A percentile compares a stretch with the other conserved stretches of the same genome.
These are phyloP conservation scores for Thelonectria blattea DNA, from an alignment of 2,329 filamentous ascomycete genomes.

Conservation along the genomic window DNA sequence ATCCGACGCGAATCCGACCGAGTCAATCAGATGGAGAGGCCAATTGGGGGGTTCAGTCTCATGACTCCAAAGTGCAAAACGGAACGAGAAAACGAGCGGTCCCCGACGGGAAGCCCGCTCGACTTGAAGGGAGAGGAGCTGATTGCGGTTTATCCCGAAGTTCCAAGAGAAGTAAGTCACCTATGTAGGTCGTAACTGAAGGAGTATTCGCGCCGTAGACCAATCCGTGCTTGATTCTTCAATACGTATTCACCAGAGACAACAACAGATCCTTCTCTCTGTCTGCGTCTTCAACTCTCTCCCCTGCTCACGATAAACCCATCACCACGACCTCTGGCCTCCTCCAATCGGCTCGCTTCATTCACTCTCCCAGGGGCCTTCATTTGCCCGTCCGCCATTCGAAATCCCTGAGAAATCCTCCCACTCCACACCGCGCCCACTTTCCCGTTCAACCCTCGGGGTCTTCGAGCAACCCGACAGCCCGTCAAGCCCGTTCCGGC, in stretches of 20 bases:
- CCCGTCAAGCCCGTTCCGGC: constrained; percentile 17
- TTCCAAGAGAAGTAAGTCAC: too few relatives aligned
- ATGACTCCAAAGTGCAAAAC: neutral
- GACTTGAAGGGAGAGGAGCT: neutral
- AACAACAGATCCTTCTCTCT: too few relatives aligned
- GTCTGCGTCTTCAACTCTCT: too few relatives aligned
- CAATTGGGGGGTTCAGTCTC: neutral
- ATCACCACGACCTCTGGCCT: neutral
- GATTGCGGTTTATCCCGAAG: neutral
- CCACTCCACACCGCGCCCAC: neutral
- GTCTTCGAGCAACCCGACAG: constrained; percentile 43
- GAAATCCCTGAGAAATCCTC: neutral
- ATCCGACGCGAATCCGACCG: constrained; percentile 16
- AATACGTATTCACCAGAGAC: too few relatives aligned
- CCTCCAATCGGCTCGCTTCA: constrained; percentile 12
- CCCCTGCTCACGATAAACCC: neutral
- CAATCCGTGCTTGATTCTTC: too few relatives aligned
- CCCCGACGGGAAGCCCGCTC: neutral
- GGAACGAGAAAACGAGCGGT: too few relatives aligned
- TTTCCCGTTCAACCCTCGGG: constrained; percentile 34
- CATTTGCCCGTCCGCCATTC: neutral
- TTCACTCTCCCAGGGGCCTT: neutral
- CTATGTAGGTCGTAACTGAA: too few relatives aligned
- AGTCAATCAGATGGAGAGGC: neutral
- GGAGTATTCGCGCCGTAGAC: too few relatives aligned